Evolutionary conservation across 441 rosid genomes (phyloP).

Genomic region (Viola pubescens): DNA sequence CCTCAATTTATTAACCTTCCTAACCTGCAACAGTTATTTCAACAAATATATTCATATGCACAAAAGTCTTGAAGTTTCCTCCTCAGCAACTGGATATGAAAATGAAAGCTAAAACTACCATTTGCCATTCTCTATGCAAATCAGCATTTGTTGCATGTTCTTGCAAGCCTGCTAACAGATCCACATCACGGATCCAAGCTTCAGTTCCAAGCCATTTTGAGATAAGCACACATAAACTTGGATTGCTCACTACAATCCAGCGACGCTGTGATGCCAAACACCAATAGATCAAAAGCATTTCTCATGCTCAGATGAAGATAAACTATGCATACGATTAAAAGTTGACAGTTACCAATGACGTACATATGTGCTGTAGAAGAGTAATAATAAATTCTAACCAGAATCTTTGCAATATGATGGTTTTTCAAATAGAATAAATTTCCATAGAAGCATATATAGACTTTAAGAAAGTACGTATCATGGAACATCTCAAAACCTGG

Average conservation of each 20-base stretch:
- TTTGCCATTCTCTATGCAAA: constrained; percentile 40
- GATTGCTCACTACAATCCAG: constrained; percentile 32
- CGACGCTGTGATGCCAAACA: constrained; percentile 23
- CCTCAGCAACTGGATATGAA: constrained; percentile 13
- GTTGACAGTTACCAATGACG: not conserved
- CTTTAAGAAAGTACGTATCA: not conserved
- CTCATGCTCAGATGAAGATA: not conserved
- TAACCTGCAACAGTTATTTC: constrained; percentile 27
- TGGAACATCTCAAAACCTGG: constrained; percentile 13
- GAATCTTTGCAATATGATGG: no score
- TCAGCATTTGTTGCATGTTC: constrained; percentile 32
- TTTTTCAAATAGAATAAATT: no score
- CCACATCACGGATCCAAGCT: constrained; percentile 35
- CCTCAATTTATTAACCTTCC: constrained; percentile 45
- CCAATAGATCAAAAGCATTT: constrained; percentile 8
- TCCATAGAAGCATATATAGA: not conserved
- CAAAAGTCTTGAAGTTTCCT: constrained; percentile 2
- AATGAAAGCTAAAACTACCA: constrained; percentile 22
- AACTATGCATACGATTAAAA: not conserved
- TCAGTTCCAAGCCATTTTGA: constrained; percentile 31
- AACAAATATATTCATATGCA: constrained; percentile 7
- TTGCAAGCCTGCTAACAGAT: constrained; percentile 42
- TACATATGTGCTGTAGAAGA: no score
- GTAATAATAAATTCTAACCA: no score
- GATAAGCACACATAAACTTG: constrained; percentile 24